Conservation (phyloP, 2,329 filamentous ascomycete genomes). For the Aspergillus amoenus region DNA sequence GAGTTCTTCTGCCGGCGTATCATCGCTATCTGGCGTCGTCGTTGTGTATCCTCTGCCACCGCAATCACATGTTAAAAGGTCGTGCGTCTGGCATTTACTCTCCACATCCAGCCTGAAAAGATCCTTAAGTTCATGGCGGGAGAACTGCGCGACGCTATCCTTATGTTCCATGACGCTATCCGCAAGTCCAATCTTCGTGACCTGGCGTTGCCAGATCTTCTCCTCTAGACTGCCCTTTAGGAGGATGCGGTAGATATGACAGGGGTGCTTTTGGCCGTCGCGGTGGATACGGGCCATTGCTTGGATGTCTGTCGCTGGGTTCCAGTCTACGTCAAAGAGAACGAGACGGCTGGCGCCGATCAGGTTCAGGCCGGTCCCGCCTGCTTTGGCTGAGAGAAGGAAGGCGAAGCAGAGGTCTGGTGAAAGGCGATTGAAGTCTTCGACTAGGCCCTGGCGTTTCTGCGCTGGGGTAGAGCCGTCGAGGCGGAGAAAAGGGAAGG, state of each 20-base stretch:
- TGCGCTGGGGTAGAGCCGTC: slow-evolving; percentile 65
- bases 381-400: slow-evolving; percentile 70
- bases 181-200: slow-evolving; percentile 68
- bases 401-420: slow-evolving; percentile 64
- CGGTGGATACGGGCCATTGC: slow-evolving; percentile 74
- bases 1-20: slow-evolving; percentile 3
- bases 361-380: slow-evolving; percentile 68
- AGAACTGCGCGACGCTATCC: slow-evolving; percentile 59
- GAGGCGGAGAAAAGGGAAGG: slow-evolving; percentile 64
- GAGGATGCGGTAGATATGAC: slow-evolving; percentile 68
- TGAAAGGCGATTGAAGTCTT: slow-evolving; percentile 65
- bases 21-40: slow-evolving; percentile 12
- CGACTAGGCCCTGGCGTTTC: slow-evolving; percentile 67
- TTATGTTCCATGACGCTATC: slow-evolving; percentile 71
- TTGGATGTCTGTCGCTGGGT: slow-evolving; percentile 70
- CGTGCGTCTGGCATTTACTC: slow-evolving; percentile 65
- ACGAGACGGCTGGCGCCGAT: slow-evolving; percentile 69
- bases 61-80: slow-evolving; percentile 64
- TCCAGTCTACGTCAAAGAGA: slow-evolving; percentile 75
- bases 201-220: slow-evolving; percentile 72
- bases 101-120: slow-evolving; percentile 65
- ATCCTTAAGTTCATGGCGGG: slow-evolving; percentile 64
- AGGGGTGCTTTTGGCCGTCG: slow-evolving; percentile 67
- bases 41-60: slow-evolving; percentile 50
- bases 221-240: slow-evolving; percentile 70